Base-by-base conservation (phyloP, 2,329 filamentous ascomycete species). In the Trichoderma sp. region DNA sequence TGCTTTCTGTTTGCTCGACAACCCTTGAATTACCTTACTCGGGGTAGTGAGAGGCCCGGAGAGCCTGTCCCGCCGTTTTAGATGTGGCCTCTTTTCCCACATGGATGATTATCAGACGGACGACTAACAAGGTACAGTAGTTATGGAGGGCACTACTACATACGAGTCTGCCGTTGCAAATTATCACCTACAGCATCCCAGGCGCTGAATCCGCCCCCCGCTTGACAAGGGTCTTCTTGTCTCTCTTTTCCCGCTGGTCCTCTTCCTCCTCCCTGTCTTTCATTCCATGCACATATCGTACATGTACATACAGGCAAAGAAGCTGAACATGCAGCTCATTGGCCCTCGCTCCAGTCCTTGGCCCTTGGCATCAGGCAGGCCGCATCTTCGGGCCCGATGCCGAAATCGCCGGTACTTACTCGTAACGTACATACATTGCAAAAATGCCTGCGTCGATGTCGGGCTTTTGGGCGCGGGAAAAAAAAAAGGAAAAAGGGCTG, bases 351-450 rank as follows among this genome's bases (percentile, higher is more conserved):
- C 24, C 59, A 24, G 35, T 41, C 16, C 56, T 71, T 45, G 35
- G 50, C 53, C 38, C 68, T 63, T 62, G 68, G 56, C 68, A 35
- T 63, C 68, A 71, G 59, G 68, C 56, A 63, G 38, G 56, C 59
- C 56, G 68, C 68, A 60, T 62, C 56, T 62, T 71, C 68, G 68
- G 68, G 35, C 68, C 68, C 38, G 56, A 71, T 71, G 68, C 68
- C 68, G 68, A 71, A 63, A 63, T 63, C 69, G 41, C 59, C 35
- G 56, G 59, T 56, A 56, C 21, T 56, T 45, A 45, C 45, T n/a
- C n/a, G 9, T 53, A 53, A n/a, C 11, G 50, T 56, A 56, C 50
- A 14, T 60, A 38, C 35, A 38, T 38, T 35, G 12, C 53, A 38
- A 35, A 50, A 21, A 53, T 53, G 65, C 14, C 12, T 31, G 53